Percentiles rank a stretch among this genome's conserved stretches.
These are phyloP conservation scores for Botrytis pseudocinerea DNA, from an alignment of 2,329 filamentous ascomycete genomes.

Conservation along the genomic window DNA sequence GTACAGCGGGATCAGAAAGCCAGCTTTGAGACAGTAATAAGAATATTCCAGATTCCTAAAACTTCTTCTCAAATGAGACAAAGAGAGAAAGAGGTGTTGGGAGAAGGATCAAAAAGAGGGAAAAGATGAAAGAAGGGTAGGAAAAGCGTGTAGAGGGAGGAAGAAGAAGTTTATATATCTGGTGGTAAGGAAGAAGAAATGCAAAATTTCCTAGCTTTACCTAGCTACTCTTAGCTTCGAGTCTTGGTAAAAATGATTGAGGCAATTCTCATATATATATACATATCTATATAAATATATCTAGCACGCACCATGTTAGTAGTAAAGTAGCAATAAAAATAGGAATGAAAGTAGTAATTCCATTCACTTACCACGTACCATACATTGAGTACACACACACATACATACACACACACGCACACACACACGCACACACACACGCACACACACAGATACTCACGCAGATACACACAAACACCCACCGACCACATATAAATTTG, in stretches of 20 bases:
- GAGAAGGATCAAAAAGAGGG: neutral
- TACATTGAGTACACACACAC: neutral
- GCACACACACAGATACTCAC: neutral
- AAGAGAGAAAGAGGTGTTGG: neutral
- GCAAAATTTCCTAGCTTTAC: neutral
- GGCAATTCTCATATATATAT: neutral
- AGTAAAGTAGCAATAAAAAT: neutral
- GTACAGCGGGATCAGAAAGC: neutral
- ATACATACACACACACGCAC: no score
- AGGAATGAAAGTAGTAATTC: no score
- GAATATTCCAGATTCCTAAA: neutral
- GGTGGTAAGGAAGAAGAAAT: neutral
- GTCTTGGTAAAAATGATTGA: neutral
- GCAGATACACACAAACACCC: neutral
- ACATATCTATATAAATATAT: no score
- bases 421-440: neutral
- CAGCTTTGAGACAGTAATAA: neutral
- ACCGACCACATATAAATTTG: neutral
- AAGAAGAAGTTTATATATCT: slow-evolving; percentile 8
- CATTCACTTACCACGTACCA: neutral
- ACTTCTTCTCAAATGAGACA: neutral
- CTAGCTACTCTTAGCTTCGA: neutral
- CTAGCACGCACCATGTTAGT: no score
- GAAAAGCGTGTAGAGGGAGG: neutral
- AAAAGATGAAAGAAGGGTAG: neutral